A percentile compares a stretch with the other conserved stretches of the same genome.
Conservation (phyloP, 164 flowering plant genomes). For the Sextonia rubra region DNA sequence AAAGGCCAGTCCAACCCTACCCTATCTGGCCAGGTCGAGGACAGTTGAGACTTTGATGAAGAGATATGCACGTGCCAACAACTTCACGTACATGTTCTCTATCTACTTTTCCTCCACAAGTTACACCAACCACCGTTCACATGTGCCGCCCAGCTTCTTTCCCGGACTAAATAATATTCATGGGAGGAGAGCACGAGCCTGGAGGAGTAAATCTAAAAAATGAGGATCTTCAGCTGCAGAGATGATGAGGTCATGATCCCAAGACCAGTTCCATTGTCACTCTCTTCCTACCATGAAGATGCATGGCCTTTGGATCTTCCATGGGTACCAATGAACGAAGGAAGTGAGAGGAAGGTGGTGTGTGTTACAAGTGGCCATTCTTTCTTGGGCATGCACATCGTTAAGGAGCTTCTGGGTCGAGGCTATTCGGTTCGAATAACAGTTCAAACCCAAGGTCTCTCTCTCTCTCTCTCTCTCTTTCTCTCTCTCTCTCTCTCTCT, state of each 20-base stretch:
- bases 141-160: too few species aligned
- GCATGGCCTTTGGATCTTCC: background rate
- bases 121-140: too few species aligned
- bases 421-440: slow-evolving; percentile 35
- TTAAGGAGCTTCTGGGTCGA: slow-evolving; percentile 27
- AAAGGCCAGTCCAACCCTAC: too few species aligned
- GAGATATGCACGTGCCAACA: too few species aligned
- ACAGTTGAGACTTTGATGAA: too few species aligned
- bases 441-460: slow-evolving; percentile 15
- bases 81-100: too few species aligned
- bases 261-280: background rate
- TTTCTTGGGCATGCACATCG: slow-evolving; percentile 24
- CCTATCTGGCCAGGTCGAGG: too few species aligned
- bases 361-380: slow-evolving; percentile 43
- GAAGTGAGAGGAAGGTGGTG: slow-evolving; percentile 23
- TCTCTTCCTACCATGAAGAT: background rate
- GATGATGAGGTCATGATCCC: background rate
- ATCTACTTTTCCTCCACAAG: too few species aligned
- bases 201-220: too few species aligned
- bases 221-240: background rate
- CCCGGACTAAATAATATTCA: too few species aligned
- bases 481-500: slow-evolving; percentile 1
- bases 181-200: too few species aligned
- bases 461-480: background rate
- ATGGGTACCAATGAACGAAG: too few species aligned